These are phyloP conservation scores for Aquilaria sinensis DNA, from an alignment of 345 rosid genomes.

Conservation along the genomic window DNA sequence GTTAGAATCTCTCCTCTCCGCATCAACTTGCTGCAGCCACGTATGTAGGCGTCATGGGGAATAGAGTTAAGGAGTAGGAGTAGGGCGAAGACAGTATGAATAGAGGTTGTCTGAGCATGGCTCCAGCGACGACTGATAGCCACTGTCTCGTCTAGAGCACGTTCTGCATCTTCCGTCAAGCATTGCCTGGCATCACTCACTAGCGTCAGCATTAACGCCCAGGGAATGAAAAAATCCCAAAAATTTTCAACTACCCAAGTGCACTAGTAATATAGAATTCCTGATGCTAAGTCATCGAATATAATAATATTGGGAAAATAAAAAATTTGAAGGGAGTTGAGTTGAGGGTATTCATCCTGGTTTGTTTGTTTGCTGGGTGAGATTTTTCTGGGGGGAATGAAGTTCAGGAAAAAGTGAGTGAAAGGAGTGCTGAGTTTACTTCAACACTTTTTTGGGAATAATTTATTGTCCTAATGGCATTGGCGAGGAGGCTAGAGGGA, in stretches of 20 bases:
- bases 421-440: slow-evolving; percentile 17
- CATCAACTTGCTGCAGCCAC: slow-evolving; percentile 21
- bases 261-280: background rate
- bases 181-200: slow-evolving; percentile 51
- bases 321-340: background rate
- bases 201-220: slow-evolving; percentile 60
- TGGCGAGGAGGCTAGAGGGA: background rate
- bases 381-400: background rate
- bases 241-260: background rate
- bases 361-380: background rate
- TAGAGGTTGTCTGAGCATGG: slow-evolving; percentile 66
- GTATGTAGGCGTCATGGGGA: slow-evolving; percentile 58
- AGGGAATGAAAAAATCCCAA: slow-evolving; percentile 2
- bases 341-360: background rate
- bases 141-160: slow-evolving; percentile 59
- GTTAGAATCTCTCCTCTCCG: no score
- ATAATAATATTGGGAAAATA: background rate
- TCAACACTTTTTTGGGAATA: slow-evolving; percentile 22
- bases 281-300: background rate
- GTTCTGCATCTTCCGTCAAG: slow-evolving; percentile 61
- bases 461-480: slow-evolving; percentile 5
- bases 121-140: slow-evolving; percentile 60
- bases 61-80: slow-evolving; percentile 42
- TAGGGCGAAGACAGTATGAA: slow-evolving; percentile 58
- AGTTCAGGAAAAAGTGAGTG: slow-evolving; percentile 9